Base-by-base conservation (phyloP, 768 basidiomycete genomes). In the Chalciporus chontae region DNA sequence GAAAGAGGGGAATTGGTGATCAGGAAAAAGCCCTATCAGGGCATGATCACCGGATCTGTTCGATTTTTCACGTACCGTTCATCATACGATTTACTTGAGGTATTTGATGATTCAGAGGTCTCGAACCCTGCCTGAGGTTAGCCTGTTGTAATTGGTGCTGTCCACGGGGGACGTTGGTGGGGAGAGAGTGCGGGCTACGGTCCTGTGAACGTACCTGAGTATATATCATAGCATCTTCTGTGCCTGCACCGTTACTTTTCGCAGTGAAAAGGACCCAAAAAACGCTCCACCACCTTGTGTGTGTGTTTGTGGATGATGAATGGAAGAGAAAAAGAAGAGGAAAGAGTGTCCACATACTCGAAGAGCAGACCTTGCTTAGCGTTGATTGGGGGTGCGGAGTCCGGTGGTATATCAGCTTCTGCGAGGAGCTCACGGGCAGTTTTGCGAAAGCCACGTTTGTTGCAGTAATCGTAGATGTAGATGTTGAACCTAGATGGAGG, bases 211-310 rank as follows among this genome's bases (percentile, higher is more conserved):
- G 47, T 56, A 87, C 87, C 71, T 85, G 81, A 0, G 78, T 82
- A 63, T 89, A 90, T 31, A 83, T 51, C 64, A 88, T 56, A 19
- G 85, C 87, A 55, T 90, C 87, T 1, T 88, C 86, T n/a, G 81
- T 64, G 17, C 81, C 83, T 8, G 62, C 64, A 26, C 79, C 79
- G 43, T 77, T 84, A 54, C 84, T 87, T 69, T 90, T 90, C 40
- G 88, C 87, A 11, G 83, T 82, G 64, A 90, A 91, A 14, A 90
- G 71, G 0, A 89, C 83, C 89, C 89, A 91, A 60, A 91, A 91
- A 19, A 91, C 89, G 57, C 82, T 86, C 89, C 89, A 91, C 89
- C 89, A 91, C 64, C 88, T 90, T 5, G 10, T 13, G 10, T 31
- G 29, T 31, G 8, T 5, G 10, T 13, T 2, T 31, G 29, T 31